Base-by-base conservation (phyloP, 768 basidiomycete species). In the Cytidiella melzeri region DNA sequence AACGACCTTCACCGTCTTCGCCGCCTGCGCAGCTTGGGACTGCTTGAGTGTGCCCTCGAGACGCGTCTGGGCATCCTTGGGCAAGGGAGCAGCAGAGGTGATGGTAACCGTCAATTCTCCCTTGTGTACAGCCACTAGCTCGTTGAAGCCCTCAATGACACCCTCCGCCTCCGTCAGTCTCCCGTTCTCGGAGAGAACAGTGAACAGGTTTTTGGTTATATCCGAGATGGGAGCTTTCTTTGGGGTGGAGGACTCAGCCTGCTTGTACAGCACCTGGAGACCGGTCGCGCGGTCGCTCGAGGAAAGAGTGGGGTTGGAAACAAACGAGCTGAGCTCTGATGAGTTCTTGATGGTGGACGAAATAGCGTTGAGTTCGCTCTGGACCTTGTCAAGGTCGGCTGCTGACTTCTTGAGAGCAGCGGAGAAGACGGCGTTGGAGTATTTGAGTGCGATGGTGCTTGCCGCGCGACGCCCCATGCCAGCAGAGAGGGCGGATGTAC, bases 51-150 rank as follows among this genome's bases (percentile, higher is more conserved):
- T 69, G 41, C 83, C 73, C 73, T 98, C 95, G 53, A 99, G 77
- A 53, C 85, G 80, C 48, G 74, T 73, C 50, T 89, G 75, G 55
- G 83, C 66, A 57, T 91, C 87, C 72, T 73, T 86, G 49, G 88
- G 75, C 52, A 98, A 76, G 12, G 92, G 81, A 25, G 80, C 60
- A 13, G 91, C 92, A 34, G 90, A 92, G 47, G 94, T 95, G 71
- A 98, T 89, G 48, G 82, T 77, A 54, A 98, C 89, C 63, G 85
- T 89, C 55, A 97, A 73, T 72, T 98, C 95, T 58, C 96, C 96
- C 67, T 80, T 85, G 77, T 97, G 80, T 60, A 87, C 81, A 40
- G 89, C 70, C 52, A 95, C 84, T 56, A 98, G 81, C 65, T 85
- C 84, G 58, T 89, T 84, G 73, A 97, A 97, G 53, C 89, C 92